Conservation (phyloP, 257 asterid species). For the Echites panduratus region DNA sequence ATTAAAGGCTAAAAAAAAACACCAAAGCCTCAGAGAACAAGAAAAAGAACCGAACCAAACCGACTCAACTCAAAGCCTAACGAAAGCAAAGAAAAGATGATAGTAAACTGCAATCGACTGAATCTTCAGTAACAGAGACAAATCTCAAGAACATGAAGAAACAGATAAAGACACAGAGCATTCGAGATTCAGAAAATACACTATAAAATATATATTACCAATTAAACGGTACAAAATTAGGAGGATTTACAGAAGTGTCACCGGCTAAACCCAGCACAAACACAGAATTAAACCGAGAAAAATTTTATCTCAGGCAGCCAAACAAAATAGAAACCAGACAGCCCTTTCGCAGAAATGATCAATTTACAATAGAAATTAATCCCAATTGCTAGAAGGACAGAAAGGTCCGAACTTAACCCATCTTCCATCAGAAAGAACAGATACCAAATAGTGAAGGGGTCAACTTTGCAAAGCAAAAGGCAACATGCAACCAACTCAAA, state of each 20-base stretch:
- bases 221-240: background rate
- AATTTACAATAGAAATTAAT: slow-evolving; percentile 1
- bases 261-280: background rate
- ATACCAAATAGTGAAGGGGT: slow-evolving; percentile 14
- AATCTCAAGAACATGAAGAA: slow-evolving; percentile 7
- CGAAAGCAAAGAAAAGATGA: background rate
- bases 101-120: background rate
- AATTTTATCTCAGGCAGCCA: slow-evolving; percentile 3
- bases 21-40: background rate
- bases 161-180: background rate
- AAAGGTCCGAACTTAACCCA: slow-evolving; percentile 17
- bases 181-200: background rate
- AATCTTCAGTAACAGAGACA: background rate
- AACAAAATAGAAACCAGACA: background rate
- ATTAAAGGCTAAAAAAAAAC: too few species aligned
- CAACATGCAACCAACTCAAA: slow-evolving; percentile 13
- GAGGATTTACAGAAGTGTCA: background rate
- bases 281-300: background rate
- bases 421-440: slow-evolving; percentile 14
- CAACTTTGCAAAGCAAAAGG: slow-evolving; percentile 17
- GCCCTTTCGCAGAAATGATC: background rate
- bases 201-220: background rate
- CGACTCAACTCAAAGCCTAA: background rate
- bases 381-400: background rate
- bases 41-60: background rate